Conservation (phyloP, 805 yeast genomes). For the Metschnikowia aberdeeniae region DNA sequence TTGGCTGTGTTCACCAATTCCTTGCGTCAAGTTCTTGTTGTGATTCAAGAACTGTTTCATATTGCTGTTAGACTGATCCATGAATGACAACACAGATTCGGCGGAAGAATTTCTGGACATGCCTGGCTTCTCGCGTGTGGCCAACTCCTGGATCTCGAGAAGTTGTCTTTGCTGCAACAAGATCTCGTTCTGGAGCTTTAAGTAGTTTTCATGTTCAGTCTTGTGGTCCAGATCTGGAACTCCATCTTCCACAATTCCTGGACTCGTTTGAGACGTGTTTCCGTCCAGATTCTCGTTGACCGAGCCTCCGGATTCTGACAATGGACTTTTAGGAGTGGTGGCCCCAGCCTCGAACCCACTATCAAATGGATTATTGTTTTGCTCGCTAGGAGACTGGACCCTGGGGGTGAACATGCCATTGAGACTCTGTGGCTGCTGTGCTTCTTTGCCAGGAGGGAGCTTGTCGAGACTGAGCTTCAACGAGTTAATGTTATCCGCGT, state of each 20-base stretch:
- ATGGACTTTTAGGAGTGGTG: conserved; percentile 1
- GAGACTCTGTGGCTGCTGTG: conserved; percentile 18
- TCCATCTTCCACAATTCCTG: conserved; percentile 1
- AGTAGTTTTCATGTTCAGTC: conserved; percentile 33
- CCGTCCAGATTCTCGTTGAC: conserved; percentile 1
- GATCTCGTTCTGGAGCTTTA: conserved; percentile 35
- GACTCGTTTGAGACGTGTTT: background rate
- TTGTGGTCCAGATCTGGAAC: conserved; percentile 15
- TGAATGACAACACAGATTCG: conserved; percentile 15
- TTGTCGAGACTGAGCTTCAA: conserved; percentile 14
- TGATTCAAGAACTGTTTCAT: conserved; percentile 14
- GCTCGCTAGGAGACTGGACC: conserved; percentile 30
- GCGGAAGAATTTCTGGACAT: conserved; percentile 14
- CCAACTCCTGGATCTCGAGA: conserved; percentile 18
- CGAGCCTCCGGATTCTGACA: conserved; percentile 7
- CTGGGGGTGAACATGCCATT: conserved; percentile 38
- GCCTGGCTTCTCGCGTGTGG: conserved; percentile 7
- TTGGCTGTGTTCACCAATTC: conserved; percentile 7
- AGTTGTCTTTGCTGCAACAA: conserved; percentile 36
- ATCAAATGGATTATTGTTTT: conserved; percentile 38
- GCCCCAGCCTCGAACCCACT: conserved; percentile 16
- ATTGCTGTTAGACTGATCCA: conserved; percentile 12
- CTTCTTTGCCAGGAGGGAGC: conserved; percentile 12
- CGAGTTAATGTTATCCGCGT: conserved; percentile 7
- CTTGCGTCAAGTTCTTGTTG: conserved; percentile 13